Conservation (phyloP, 306 rosid species). For the Cucurbita moschata region DNA sequence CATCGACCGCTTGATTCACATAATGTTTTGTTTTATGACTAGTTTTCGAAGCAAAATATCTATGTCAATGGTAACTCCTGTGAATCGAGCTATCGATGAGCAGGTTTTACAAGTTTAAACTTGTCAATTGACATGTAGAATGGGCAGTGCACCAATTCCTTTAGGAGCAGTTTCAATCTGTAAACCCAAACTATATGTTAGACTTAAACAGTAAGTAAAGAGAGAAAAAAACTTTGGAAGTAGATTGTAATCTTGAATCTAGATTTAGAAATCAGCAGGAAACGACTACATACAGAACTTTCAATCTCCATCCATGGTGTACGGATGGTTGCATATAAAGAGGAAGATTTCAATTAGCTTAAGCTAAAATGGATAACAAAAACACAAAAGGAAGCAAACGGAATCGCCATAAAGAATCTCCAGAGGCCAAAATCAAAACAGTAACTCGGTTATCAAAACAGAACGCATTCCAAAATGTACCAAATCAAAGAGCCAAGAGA, state of each 20-base stretch:
- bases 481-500: background rate
- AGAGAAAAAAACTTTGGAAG: background rate
- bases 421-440: background rate
- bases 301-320: background rate
- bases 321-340: background rate
- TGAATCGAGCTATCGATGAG: too few relatives aligned
- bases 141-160: background rate
- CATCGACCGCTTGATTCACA: too few relatives aligned
- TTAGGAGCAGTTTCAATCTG: conserved; percentile 12
- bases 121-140: conserved; percentile 1
- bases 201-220: background rate
- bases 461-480: background rate
- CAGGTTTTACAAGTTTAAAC: background rate
- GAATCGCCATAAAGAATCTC: background rate
- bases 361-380: background rate
- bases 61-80: too few relatives aligned
- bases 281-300: background rate
- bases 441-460: background rate
- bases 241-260: background rate
- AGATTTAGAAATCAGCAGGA: background rate
- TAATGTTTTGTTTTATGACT: too few relatives aligned
- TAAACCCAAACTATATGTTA: background rate
- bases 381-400: background rate
- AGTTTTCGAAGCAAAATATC: too few relatives aligned
- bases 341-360: background rate